Percentiles rank a stretch among this genome's conserved stretches.
These are phyloP conservation scores for Neonectria punicea DNA, from an alignment of 2,329 filamentous ascomycete species.

Conservation along the genomic window DNA sequence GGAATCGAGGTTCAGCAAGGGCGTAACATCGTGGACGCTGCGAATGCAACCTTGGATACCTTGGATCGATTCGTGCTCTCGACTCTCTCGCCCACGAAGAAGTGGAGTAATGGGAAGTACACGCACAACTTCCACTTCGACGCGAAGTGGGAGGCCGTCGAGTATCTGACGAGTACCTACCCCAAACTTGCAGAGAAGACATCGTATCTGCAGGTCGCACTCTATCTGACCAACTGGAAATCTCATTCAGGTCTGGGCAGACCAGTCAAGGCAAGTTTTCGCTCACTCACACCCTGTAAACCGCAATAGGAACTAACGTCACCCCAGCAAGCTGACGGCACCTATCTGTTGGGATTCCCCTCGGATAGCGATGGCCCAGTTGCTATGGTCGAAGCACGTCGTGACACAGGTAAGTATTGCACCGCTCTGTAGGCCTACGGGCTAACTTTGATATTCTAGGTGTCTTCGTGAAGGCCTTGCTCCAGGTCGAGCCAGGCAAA, in stretches of 20 bases:
- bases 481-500: not conserved
- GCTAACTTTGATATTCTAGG: not conserved
- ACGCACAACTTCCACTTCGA: slow-evolving; percentile 8
- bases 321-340: not conserved
- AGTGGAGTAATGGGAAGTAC: slow-evolving; percentile 4
- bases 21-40: slow-evolving; percentile 7
- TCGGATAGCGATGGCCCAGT: not conserved
- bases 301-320: not conserved
- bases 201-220: not conserved
- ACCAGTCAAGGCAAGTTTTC: not conserved
- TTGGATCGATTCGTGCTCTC: slow-evolving; percentile 13
- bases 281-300: too few species aligned
- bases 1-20: not conserved
- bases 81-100: slow-evolving; percentile 2
- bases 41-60: slow-evolving; percentile 4
- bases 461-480: not conserved
- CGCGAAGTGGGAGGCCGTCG: not conserved
- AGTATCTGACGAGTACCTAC: not conserved
- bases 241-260: not conserved
- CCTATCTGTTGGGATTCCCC: not conserved
- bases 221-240: not conserved
- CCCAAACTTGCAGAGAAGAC: not conserved
- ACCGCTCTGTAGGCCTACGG: not conserved
- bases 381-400: not conserved
- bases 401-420: not conserved